Evolutionary conservation across 1,284 basidiomycete genomes (phyloP).

Genomic region (Austroboletus olivaceoglutinosus): DNA sequence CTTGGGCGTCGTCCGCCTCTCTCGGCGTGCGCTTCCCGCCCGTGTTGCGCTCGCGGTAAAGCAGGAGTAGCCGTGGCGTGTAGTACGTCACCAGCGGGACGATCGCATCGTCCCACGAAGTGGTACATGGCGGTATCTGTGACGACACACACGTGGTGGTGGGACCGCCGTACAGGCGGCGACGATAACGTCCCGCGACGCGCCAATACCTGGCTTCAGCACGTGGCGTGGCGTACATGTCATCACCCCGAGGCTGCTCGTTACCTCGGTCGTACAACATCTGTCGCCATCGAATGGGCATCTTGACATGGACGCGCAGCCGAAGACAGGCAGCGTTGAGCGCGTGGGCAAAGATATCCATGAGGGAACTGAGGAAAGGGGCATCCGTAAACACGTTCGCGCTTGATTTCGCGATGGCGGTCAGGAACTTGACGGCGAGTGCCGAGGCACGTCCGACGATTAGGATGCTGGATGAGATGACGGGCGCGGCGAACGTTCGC

Average conservation of each 20-base stretch:
- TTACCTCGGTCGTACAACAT: background rate
- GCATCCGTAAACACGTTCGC: background rate
- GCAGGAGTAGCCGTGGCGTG: slow-evolving; percentile 29
- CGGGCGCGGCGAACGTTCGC: slow-evolving; percentile 8
- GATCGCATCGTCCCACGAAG: background rate
- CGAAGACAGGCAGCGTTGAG: slow-evolving; percentile 19
- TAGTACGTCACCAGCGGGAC: slow-evolving; percentile 29
- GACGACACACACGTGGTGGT: background rate
- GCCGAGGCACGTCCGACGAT: slow-evolving; percentile 6
- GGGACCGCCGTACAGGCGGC: slow-evolving; percentile 27
- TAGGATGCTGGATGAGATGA: slow-evolving; percentile 9
- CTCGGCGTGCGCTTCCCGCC: slow-evolving; percentile 1
- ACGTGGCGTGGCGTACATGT: slow-evolving; percentile 20
- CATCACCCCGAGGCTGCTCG: background rate
- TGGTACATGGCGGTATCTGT: background rate
- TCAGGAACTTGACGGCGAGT: background rate
- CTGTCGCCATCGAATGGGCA: slow-evolving; percentile 12
- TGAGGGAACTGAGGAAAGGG: slow-evolving; percentile 7
- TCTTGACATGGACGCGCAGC: slow-evolving; percentile 9
- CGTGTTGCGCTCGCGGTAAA: slow-evolving; percentile 20
- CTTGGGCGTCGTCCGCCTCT: background rate
- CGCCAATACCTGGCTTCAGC: slow-evolving; percentile 35
- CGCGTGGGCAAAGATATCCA: slow-evolving; percentile 10
- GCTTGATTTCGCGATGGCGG: slow-evolving; percentile 10
- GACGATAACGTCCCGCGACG: slow-evolving; percentile 24